Conservation (phyloP, 2,329 filamentous ascomycete genomes). For the Alternaria alternata region DNA sequence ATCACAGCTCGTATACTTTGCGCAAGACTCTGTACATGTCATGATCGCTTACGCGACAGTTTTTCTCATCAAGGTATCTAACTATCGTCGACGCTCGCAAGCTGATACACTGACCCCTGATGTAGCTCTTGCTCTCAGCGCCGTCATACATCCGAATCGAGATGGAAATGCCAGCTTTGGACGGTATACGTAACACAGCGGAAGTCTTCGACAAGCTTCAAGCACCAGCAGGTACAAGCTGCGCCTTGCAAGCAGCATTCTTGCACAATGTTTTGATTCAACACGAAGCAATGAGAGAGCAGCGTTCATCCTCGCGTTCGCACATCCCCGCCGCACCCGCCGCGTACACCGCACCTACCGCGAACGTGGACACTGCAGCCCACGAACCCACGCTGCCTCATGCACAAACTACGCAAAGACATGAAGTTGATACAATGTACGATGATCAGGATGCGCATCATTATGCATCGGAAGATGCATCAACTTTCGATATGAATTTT, state of each 20-base stretch:
- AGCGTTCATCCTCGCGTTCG: not conserved
- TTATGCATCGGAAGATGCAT: not conserved
- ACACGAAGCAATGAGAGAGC: not conserved
- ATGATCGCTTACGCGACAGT: not conserved
- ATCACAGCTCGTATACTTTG: not conserved
- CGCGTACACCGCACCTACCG: not conserved
- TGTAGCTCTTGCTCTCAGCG: not conserved
- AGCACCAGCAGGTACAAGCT: not conserved
- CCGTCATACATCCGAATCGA: not conserved
- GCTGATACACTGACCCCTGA: not conserved
- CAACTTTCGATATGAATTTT: not conserved
- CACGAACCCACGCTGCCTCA: not conserved
- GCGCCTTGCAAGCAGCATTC: not conserved
- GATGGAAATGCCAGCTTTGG: not conserved
- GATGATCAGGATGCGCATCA: not conserved
- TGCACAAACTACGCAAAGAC: not conserved
- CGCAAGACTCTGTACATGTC: not conserved
- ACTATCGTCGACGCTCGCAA: accelerated
- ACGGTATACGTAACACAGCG: not conserved
- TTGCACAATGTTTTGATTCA: not conserved
- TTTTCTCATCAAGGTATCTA: not conserved
- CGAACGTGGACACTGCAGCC: not conserved
- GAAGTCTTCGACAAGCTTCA: not conserved
- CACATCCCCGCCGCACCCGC: not conserved
- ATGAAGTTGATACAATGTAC: not conserved